Evolutionary conservation across 2,329 filamentous ascomycete genomes (phyloP).

Genomic region (Rutstroemia sp.): DNA sequence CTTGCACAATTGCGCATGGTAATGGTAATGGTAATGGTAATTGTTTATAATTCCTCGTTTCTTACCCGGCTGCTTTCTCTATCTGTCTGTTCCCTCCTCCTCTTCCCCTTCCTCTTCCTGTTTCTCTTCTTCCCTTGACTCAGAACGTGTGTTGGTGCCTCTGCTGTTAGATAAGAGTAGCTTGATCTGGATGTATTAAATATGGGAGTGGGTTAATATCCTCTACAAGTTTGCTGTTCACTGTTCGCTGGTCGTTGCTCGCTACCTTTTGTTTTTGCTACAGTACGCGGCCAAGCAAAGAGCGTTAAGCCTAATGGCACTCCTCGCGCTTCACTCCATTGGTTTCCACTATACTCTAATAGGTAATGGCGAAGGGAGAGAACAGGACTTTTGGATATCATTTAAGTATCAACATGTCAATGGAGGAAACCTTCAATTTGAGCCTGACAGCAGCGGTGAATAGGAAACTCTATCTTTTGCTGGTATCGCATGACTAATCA

Average conservation of each 20-base stretch:
- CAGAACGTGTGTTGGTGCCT: constrained; percentile 3
- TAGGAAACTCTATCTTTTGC: too few species aligned
- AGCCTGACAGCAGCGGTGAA: too few species aligned
- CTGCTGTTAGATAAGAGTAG: background rate
- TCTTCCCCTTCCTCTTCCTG: background rate
- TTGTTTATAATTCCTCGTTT: background rate
- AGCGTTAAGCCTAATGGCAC: background rate
- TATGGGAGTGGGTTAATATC: too few species aligned
- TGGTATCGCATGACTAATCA: too few species aligned
- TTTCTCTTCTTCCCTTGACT: background rate
- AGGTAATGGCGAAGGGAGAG: background rate
- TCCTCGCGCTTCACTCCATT: background rate
- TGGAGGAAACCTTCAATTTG: too few species aligned
- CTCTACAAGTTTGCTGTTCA: background rate
- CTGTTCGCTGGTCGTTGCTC: background rate
- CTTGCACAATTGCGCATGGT: background rate
- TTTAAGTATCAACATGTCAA: too few species aligned
- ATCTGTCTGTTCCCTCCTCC: background rate
- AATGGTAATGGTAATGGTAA: background rate
- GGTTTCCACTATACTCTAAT: background rate
- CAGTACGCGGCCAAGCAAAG: background rate
- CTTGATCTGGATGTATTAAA: too few species aligned
- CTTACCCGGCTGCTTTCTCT: background rate
- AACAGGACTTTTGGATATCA: too few species aligned
- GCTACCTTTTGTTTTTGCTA: background rate